Evolutionary conservation across 768 basidiomycete species (phyloP), one percentile per base, ranked within the genome.

Genomic region (Solioccasus polychromus): DNA sequence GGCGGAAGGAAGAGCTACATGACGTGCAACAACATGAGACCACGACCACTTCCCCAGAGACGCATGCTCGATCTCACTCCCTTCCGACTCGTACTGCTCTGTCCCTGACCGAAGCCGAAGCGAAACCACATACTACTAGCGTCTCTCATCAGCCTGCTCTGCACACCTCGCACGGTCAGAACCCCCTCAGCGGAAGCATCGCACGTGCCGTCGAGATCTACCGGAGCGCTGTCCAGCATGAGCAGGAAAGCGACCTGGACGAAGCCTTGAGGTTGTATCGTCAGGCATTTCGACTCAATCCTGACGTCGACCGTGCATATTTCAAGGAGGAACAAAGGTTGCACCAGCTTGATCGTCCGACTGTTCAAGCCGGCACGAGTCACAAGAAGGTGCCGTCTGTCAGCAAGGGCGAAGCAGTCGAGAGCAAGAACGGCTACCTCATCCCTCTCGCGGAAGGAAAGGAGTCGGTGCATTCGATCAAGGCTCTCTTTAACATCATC

Each of bases 381-480:
- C 77, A 78, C 63, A 88, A 82, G 54, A 86, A 83, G 29, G 85
- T 77, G 61, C 84, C 79, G 44, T 85, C 83, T 87, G 89, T 88
- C 1, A 88, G 88, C 47, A 95, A 68, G 8, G 88, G 11, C 8
- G 55, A 43, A 34, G 39, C 14, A 88, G 65, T 35, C 85, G 82
- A 48, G 84, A 48, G 76, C 77, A 68, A 92, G 90, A 57, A 90
- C 12, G 15, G 64, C 57, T 83, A 83, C 65, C 85, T 85, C 44
- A 88, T 88, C 57, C 82, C 88, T 6, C 62, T 66, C 7, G 82
- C 68, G 4, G 86, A 58, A 22, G 39, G 3, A 41, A 52, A 52
- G 29, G 46, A 50, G 20, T 25, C 26, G 9, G 30, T 8, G 35
- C 45, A 24, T 30, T 57, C 19, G 58, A 71, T 35, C 69, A 74